Evolutionary conservation across 768 basidiomycete genomes (phyloP).

Genomic region (Russula virescens): DNA sequence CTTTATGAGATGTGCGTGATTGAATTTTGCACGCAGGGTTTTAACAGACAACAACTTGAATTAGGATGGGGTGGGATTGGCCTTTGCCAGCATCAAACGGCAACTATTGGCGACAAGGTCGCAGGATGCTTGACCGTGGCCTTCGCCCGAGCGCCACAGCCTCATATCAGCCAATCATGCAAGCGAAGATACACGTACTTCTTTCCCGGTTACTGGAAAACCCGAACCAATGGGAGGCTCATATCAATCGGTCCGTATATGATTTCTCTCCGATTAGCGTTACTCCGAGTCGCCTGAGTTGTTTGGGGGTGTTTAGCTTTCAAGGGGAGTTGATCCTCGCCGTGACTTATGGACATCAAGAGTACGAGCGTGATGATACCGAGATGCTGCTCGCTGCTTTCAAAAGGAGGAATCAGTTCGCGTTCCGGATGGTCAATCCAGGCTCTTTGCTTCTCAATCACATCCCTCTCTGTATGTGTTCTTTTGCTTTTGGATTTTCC

Average conservation of each 20-base stretch:
- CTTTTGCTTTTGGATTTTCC: background rate
- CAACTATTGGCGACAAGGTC: background rate
- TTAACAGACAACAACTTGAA: background rate
- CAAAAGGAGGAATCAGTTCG: background rate
- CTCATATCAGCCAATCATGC: constrained; percentile 1
- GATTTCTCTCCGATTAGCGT: background rate
- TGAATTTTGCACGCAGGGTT: no score
- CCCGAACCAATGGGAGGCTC: background rate
- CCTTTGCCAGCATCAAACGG: background rate
- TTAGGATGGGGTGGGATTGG: constrained; percentile 4
- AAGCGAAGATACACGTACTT: background rate
- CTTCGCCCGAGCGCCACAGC: background rate
- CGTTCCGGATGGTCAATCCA: background rate
- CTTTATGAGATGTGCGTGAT: constrained; percentile 2
- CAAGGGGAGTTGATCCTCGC: constrained; percentile 1
- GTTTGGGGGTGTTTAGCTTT: background rate
- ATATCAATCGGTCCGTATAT: background rate
- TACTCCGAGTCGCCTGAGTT: background rate
- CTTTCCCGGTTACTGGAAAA: background rate
- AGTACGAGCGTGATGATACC: background rate
- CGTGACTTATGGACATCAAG: constrained; percentile 8
- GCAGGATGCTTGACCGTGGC: constrained; percentile 9
- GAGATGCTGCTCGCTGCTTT: background rate
- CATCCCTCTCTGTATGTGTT: constrained; percentile 1
- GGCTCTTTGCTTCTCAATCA: constrained; percentile 4